phyloP scores from a whole-genome alignment of 2,329 filamentous ascomycete genomes.

The Fusarium pseudonygamai region DNA sequence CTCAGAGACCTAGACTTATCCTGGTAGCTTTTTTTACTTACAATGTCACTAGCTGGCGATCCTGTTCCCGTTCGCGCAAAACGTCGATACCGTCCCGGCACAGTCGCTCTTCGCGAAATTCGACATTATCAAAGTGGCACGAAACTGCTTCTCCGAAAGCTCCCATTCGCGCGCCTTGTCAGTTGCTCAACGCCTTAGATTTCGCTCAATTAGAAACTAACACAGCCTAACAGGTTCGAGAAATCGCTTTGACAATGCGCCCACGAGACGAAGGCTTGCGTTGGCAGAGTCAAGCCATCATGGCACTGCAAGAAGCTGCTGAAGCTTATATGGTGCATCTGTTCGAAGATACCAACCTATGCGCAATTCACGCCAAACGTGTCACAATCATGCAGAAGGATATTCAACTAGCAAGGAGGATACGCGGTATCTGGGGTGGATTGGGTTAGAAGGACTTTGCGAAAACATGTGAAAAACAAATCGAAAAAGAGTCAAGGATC shows the following conservation, averaged over 20 bases:
- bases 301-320: conserved; percentile 92
- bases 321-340: conserved; percentile 95
- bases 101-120: conserved; percentile 90
- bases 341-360: conserved; percentile 87
- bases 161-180: conserved; percentile 82
- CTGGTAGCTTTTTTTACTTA: conserved; percentile 26
- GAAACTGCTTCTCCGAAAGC: conserved; percentile 83
- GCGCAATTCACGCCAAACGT: conserved; percentile 95
- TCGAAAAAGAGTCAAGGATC: not conserved
- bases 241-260: conserved; percentile 74
- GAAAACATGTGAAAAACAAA: not conserved
- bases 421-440: conserved; percentile 81
- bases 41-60: conserved; percentile 69
- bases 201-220: conserved; percentile 27
- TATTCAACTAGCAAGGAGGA: conserved; percentile 88
- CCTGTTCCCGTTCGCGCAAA: conserved; percentile 71
- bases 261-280: conserved; percentile 76
- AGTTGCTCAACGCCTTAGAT: conserved; percentile 23
- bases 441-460: conserved; percentile 54
- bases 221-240: conserved; percentile 56
- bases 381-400: conserved; percentile 99
- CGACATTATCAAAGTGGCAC: conserved; percentile 89
- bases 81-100: conserved; percentile 79
- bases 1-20: not conserved
- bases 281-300: conserved; percentile 96